These are phyloP conservation scores for Cyclostephanos invisitatus DNA, from an alignment of 108 stramenopile genomes.

Conservation along the genomic window DNA sequence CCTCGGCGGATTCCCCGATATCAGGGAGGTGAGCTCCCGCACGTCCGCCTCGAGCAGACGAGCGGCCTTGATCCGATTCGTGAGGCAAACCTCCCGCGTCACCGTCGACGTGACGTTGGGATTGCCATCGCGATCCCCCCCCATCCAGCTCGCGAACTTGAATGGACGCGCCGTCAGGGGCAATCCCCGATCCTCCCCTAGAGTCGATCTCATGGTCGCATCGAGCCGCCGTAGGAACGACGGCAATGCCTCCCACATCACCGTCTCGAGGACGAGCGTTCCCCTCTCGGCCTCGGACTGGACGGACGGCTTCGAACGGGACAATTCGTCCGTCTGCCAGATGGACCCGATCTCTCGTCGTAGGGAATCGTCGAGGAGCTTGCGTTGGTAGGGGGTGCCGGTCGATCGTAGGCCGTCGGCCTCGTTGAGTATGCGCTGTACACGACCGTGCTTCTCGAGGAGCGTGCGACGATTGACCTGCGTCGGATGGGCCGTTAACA, in stretches of 20 bases:
- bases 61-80: conserved; percentile 87
- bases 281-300: conserved; percentile 91
- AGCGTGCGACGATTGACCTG: conserved; percentile 96
- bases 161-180: conserved; percentile 87
- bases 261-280: conserved; percentile 91
- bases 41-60: conserved; percentile 74
- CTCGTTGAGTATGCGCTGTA: conserved; percentile 71
- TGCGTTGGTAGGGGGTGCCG: conserved; percentile 51
- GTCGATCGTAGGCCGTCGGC: conserved; percentile 59
- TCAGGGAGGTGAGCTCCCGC: conserved; percentile 51
- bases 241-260: conserved; percentile 95
- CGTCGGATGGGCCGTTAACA: conserved; percentile 97
- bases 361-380: conserved; percentile 63
- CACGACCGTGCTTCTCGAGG: conserved; percentile 76
- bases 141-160: conserved; percentile 97
- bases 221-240: conserved; percentile 88
- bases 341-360: conserved; percentile 76
- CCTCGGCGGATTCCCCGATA: conserved; percentile 56
- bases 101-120: conserved; percentile 94
- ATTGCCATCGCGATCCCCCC: conserved; percentile 97
- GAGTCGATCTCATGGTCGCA: conserved; percentile 59
- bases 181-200: conserved; percentile 62
- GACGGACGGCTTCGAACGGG: conserved; percentile 90
- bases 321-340: conserved; percentile 90
- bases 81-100: conserved; percentile 84